phyloP scores from a whole-genome alignment of 495 filamentous ascomycete species.

The Lophiostoma macrostomum region DNA sequence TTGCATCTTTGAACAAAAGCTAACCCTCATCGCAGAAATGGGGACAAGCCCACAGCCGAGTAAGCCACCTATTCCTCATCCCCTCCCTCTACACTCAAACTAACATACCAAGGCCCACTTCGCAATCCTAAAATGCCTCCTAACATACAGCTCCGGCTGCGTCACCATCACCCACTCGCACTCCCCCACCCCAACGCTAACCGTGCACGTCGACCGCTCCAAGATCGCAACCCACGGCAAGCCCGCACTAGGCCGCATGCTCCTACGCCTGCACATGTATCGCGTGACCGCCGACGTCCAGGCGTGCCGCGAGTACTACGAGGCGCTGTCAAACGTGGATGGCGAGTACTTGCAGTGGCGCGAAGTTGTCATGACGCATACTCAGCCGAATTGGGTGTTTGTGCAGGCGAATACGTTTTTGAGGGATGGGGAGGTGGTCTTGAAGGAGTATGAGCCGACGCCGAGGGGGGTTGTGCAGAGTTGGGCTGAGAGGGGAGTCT shows the following conservation, averaged over 20 bases:
- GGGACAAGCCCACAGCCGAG: conserved; percentile 48
- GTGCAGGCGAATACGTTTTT: conserved; percentile 49
- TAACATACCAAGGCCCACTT: conserved; percentile 42
- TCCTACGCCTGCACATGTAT: conserved; percentile 47
- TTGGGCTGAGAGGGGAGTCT: conserved; percentile 35
- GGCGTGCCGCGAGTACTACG: conserved; percentile 43
- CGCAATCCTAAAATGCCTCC: conserved; percentile 44
- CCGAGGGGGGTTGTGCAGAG: conserved; percentile 45
- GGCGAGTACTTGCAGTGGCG: conserved; percentile 42
- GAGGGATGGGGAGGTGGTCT: conserved; percentile 34
- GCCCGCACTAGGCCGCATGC: conserved; percentile 44
- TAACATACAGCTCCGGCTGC: conserved; percentile 39
- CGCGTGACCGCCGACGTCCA: conserved; percentile 48
- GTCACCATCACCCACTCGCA: conserved; percentile 37
- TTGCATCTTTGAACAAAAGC: not conserved
- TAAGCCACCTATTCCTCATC: conserved; percentile 23
- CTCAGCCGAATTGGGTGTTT: conserved; percentile 40
- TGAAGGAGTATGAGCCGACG: conserved; percentile 48
- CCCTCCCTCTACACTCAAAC: not conserved
- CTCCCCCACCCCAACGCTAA: conserved; percentile 21
- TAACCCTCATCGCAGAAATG: conserved; percentile 4
- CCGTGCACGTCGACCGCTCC: conserved; percentile 40
- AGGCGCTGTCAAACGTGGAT: conserved; percentile 43
- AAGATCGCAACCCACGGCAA: conserved; percentile 45
- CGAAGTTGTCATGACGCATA: conserved; percentile 40